Evolutionary conservation across 768 basidiomycete genomes (phyloP), one percentile per base, ranked within the genome.

Genomic region (Strobilomyces echinocephalus): DNA sequence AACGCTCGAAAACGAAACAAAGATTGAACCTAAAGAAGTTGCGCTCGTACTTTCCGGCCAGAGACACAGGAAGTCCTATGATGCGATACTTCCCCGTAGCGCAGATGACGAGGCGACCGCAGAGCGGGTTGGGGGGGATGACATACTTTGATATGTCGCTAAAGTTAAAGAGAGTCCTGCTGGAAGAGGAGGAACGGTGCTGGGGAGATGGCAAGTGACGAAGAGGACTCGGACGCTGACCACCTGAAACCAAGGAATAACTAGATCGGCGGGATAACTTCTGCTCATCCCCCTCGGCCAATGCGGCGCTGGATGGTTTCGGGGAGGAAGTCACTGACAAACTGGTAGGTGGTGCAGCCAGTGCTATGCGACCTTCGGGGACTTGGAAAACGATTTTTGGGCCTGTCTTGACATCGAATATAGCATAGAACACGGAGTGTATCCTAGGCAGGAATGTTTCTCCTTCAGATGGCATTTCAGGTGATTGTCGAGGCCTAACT

Each of bases 1-100:
- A 80, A 42, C 90, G 83, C 44, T 93, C 88, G 69, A 99, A 99
- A 4, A 97, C 95, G 69, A 97, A 97, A 70, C 95, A 97, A 26
- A 97, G 73, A 67, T 98, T 98, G 72, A 90, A 97, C 58, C 87
- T 79, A 70, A 97, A 95, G 68, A 88, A 91, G 64, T 94, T 88
- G 26, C 95, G 79, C 52, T 82, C 76, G 65, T 97, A 97, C 58
- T 76, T 81, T 45, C 83, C 88, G 47, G 78, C 76, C 48, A 94
- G 74, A 57, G 87, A 81, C 42, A 91, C 85, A 3, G 97, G 97
- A 64, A 95, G 93, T 1, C 95, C 95, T 46, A 97, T 86, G 51
- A 99, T 84, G 54, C 93, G 85, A 67, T 91, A 87, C 33, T 79
- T 82, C 41, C 80, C 80, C 0, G 90, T 89, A 10, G 91, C 80